A percentile compares a stretch with the other conserved stretches of the same genome.
These are phyloP conservation scores for Phytophthora tentaculata DNA, from an alignment of 352 stramenopile genomes.

Conservation along the genomic window DNA sequence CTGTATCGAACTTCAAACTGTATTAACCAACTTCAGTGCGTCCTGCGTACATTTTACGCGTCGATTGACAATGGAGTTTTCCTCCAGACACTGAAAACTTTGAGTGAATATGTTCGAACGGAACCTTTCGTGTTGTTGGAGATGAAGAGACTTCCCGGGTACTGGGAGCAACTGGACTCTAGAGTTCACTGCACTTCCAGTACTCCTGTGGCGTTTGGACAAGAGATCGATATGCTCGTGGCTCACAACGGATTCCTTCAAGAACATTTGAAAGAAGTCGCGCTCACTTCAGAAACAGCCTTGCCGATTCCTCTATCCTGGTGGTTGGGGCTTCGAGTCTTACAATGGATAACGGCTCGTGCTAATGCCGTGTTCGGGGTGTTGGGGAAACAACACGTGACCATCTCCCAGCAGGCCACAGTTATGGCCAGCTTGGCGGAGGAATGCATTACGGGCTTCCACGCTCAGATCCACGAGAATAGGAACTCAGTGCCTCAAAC, in stretches of 20 bases:
- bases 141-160: slow-evolving; percentile 29
- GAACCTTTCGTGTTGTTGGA: slow-evolving; percentile 28
- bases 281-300: background rate
- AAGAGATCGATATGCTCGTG: slow-evolving; percentile 50
- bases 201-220: slow-evolving; percentile 30
- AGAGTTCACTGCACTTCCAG: slow-evolving; percentile 1
- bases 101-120: slow-evolving; percentile 39
- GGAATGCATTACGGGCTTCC: slow-evolving; percentile 39
- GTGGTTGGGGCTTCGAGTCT: slow-evolving; percentile 54
- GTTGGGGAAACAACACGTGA: slow-evolving; percentile 37
- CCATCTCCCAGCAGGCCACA: slow-evolving; percentile 22
- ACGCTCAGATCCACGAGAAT: slow-evolving; percentile 27
- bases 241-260: slow-evolving; percentile 47
- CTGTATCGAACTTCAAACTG: slow-evolving; percentile 35
- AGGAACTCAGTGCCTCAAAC: background rate
- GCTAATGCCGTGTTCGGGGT: slow-evolving; percentile 36
- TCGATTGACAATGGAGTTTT: slow-evolving; percentile 37
- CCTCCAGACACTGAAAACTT: slow-evolving; percentile 17
- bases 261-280: slow-evolving; percentile 46
- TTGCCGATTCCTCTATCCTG: slow-evolving; percentile 34
- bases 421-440: slow-evolving; percentile 32
- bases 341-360: slow-evolving; percentile 49
- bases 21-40: slow-evolving; percentile 31
- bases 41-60: slow-evolving; percentile 40
- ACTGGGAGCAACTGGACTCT: slow-evolving; percentile 7